A percentile compares a stretch with the other conserved stretches of the same genome.
Evolutionary conservation across 176 grass and related monocot species (phyloP).

Genomic region (Triticum turgidum): DNA sequence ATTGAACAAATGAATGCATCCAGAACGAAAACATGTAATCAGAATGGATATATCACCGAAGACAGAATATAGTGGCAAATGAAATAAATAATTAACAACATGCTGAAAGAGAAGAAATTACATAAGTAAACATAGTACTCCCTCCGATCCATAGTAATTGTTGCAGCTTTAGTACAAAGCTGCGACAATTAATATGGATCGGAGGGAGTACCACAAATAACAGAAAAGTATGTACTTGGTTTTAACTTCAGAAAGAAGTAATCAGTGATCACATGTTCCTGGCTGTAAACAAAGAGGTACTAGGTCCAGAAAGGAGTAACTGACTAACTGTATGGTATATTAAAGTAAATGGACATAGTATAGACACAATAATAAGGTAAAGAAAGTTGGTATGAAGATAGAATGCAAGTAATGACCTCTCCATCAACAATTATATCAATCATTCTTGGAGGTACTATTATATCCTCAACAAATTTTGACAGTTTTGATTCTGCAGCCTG

Average conservation of each 20-base stretch:
- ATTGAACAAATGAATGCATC: background rate
- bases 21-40: slow-evolving; percentile 12
- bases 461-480: slow-evolving; percentile 98
- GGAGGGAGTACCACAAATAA: background rate
- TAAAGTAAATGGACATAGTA: slow-evolving; percentile 14
- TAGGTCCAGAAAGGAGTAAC: background rate
- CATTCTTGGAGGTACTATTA: slow-evolving; percentile 93
- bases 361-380: slow-evolving; percentile 18
- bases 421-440: slow-evolving; percentile 95
- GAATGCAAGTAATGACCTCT: slow-evolving; percentile 59
- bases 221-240: background rate
- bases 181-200: too few relatives aligned
- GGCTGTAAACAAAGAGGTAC: background rate
- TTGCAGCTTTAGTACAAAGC: too few relatives aligned
- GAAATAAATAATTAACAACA: background rate
- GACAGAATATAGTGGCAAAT: background rate
- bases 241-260: slow-evolving; percentile 1
- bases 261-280: background rate
- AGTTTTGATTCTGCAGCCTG: slow-evolving; percentile 86
- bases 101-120: background rate
- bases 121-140: background rate
- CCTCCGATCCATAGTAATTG: too few relatives aligned
- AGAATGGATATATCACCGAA: slow-evolving; percentile 19
- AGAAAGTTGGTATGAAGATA: background rate
- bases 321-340: background rate